These are phyloP conservation scores for Phytophthora sp. DNA, from an alignment of 352 stramenopile genomes.

Conservation along the genomic window DNA sequence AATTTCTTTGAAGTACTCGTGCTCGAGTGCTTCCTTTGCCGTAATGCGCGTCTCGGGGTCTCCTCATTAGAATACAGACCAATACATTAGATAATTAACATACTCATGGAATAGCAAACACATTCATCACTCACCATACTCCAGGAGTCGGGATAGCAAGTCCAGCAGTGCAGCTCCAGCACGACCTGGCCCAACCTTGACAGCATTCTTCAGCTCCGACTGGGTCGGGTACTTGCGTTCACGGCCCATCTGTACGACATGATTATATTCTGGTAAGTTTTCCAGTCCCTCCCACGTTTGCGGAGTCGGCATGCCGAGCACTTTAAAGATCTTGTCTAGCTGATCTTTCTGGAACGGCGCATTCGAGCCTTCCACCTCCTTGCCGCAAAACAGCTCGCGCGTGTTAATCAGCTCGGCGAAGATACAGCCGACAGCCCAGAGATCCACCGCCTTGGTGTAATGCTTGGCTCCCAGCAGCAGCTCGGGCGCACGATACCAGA, in stretches of 20 bases:
- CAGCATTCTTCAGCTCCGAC: constrained; percentile 85
- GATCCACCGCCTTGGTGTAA: constrained; percentile 96
- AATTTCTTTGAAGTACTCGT: constrained; percentile 94
- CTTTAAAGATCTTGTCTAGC: constrained; percentile 91
- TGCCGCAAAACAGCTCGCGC: constrained; percentile 87
- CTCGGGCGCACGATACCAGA: constrained; percentile 96
- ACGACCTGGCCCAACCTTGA: constrained; percentile 82
- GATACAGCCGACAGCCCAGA: constrained; percentile 97
- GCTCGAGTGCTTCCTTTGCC: constrained; percentile 90
- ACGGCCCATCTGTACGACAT: constrained; percentile 85
- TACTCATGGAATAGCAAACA: background rate
- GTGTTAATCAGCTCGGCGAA: constrained; percentile 93
- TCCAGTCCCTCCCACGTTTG: constrained; percentile 87
- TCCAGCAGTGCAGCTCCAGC: constrained; percentile 79
- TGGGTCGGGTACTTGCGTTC: constrained; percentile 86
- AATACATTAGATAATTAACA: background rate
- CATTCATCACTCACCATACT: constrained; percentile 82
- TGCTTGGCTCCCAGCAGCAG: constrained; percentile 92
- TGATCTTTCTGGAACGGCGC: constrained; percentile 92
- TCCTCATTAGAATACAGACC: constrained; percentile 17
- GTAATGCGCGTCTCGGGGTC: constrained; percentile 92
- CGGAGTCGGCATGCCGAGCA: constrained; percentile 87
- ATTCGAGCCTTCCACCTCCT: constrained; percentile 88
- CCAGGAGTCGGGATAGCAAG: constrained; percentile 75
- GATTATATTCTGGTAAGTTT: constrained; percentile 81